phyloP scores from a whole-genome alignment of 352 stramenopile species.

The Globisporangium sylvaticum region DNA sequence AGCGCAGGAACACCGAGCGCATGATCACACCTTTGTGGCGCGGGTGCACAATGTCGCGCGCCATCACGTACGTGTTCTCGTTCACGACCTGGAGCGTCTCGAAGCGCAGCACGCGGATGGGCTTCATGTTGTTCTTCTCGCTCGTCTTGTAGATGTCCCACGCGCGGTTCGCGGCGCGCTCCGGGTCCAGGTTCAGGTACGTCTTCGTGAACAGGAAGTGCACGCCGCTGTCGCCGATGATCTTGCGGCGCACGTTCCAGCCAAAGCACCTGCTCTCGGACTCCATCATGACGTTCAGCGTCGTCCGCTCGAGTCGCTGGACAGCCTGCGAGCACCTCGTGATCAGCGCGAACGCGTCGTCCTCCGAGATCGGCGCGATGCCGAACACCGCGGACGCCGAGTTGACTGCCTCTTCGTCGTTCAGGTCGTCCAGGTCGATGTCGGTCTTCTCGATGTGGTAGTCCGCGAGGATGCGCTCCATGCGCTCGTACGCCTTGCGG shows the following conservation, averaged over 20 bases:
- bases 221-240: conserved; percentile 25
- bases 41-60: conserved; percentile 37
- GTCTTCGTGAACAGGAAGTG: conserved; percentile 34
- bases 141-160: conserved; percentile 32
- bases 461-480: conserved; percentile 39
- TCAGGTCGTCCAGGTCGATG: not conserved
- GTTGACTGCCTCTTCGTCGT: not conserved
- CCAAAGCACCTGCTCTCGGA: conserved; percentile 26
- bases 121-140: conserved; percentile 29
- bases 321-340: conserved; percentile 25
- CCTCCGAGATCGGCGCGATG: conserved; percentile 25
- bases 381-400: not conserved
- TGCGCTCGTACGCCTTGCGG: conserved; percentile 35
- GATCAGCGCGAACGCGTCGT: conserved; percentile 28
- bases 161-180: conserved; percentile 19
- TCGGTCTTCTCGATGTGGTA: conserved; percentile 34
- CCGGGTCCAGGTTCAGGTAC: conserved; percentile 26
- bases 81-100: conserved; percentile 43
- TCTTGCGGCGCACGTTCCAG: conserved; percentile 32
- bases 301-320: conserved; percentile 19
- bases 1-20: conserved; percentile 36
- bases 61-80: conserved; percentile 31
- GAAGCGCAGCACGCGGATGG: conserved; percentile 33
- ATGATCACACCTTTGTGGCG: conserved; percentile 31
- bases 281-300: conserved; percentile 8